These are phyloP conservation scores for Gossypium rotundifolium DNA, from an alignment of 345 rosid species.

Conservation along the genomic window DNA sequence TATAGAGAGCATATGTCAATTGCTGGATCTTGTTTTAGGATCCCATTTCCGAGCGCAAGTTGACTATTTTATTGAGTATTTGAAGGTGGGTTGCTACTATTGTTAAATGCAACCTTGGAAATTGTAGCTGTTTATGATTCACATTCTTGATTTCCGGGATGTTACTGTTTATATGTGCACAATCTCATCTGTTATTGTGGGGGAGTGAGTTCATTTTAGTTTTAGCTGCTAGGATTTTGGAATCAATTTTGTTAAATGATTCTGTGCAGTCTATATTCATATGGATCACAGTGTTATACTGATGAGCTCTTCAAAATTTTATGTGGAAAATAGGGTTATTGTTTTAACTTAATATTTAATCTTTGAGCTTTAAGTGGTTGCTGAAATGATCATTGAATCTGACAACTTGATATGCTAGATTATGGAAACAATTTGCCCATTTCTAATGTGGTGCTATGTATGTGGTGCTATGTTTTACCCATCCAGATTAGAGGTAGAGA, in stretches of 20 bases:
- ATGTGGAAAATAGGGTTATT: background rate
- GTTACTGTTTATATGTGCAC: background rate
- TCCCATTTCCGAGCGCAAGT: conserved; percentile 69
- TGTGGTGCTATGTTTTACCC: background rate
- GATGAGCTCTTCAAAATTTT: background rate
- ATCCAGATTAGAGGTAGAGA: background rate
- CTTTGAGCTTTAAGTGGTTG: background rate
- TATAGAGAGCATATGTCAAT: conserved; percentile 79
- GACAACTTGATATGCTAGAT: background rate
- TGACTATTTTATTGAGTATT: conserved; percentile 65
- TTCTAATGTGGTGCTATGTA: background rate
- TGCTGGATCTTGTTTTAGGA: conserved; percentile 75
- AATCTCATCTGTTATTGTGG: background rate
- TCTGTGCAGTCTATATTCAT: background rate
- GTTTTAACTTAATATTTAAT: background rate
- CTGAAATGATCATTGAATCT: background rate
- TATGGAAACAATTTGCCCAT: background rate
- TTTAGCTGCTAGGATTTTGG: background rate
- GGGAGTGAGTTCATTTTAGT: background rate
- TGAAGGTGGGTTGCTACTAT: conserved; percentile 42
- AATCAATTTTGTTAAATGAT: background rate
- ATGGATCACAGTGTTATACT: background rate
- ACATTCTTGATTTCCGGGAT: background rate
- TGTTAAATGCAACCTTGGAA: background rate
- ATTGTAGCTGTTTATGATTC: background rate